phyloP scores from a whole-genome alignment of 768 basidiomycete genomes.

The Cyclocybe aegerita region DNA sequence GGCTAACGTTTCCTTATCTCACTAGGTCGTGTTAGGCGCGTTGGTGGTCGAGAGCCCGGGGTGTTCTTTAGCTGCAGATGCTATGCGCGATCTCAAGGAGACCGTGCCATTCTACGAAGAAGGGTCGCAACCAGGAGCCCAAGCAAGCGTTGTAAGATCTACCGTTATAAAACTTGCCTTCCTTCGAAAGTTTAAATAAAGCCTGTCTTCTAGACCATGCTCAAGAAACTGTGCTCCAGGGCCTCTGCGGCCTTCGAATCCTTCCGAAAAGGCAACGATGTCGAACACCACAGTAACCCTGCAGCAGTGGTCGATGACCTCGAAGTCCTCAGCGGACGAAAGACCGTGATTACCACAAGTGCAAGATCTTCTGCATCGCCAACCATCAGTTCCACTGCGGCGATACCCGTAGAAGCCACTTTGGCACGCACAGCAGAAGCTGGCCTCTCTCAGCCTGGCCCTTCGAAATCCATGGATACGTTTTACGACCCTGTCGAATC shows the following conservation, averaged over 20 bases:
- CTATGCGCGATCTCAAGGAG: conserved; percentile 35
- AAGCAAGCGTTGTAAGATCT: conserved; percentile 31
- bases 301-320: conserved; percentile 31
- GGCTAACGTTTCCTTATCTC: conserved; percentile 15
- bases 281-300: neutral
- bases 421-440: too few relatives aligned
- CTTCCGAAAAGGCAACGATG: conserved; percentile 16
- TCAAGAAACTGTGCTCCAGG: conserved; percentile 35
- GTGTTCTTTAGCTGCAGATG: conserved; percentile 38
- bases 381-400: conserved; percentile 3
- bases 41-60: conserved; percentile 46
- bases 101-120: conserved; percentile 41
- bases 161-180: neutral
- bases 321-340: conserved; percentile 38
- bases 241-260: conserved; percentile 30
- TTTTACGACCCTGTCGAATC: too few relatives aligned
- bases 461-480: too few relatives aligned
- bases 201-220: conserved; percentile 26
- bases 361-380: conserved; percentile 26
- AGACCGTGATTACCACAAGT: conserved; percentile 29
- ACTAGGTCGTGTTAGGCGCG: conserved; percentile 45
- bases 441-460: too few relatives aligned
- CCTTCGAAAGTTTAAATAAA: too few relatives aligned
- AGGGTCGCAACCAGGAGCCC: conserved; percentile 36
- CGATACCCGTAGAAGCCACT: too few relatives aligned